Conservation (phyloP, 2,329 filamentous ascomycete species). For the Trichoderma pleuroti region DNA sequence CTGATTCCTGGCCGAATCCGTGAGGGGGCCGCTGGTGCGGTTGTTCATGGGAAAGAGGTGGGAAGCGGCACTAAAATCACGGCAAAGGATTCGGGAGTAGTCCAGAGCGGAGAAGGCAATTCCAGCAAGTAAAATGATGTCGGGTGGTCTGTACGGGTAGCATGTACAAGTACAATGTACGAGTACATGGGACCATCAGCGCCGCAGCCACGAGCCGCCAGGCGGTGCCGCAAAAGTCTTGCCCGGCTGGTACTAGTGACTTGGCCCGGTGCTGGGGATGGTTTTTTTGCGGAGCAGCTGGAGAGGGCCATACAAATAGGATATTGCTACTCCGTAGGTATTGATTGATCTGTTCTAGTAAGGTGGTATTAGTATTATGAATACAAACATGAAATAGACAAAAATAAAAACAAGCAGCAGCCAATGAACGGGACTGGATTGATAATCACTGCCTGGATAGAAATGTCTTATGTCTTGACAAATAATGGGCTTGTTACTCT, state of each 20-base stretch:
- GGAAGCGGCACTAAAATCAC: conserved; percentile 17
- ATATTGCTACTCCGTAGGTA: too few relatives aligned
- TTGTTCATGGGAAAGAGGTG: conserved; percentile 1
- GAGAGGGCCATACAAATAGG: background rate
- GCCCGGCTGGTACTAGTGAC: background rate
- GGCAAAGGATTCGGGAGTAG: conserved; percentile 17
- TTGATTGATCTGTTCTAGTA: background rate
- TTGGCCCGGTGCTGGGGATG: background rate
- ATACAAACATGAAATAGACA: background rate
- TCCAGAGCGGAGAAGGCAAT: background rate
- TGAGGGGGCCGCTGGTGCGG: background rate
- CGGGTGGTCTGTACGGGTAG: background rate
- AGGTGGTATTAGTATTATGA: background rate
- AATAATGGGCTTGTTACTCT: background rate
- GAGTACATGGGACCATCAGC: background rate
- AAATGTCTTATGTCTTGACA: background rate
- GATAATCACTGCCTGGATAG: background rate
- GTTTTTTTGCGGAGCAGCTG: too few relatives aligned
- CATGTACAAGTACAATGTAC: background rate
- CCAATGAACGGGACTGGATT: background rate
- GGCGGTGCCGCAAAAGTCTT: background rate
- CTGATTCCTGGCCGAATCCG: background rate
- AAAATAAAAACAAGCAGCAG: background rate
- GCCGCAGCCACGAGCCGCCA: background rate
- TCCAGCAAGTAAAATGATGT: background rate